These are phyloP conservation scores for Telfairia occidentalis DNA, from an alignment of 331 rosid genomes.

Conservation along the genomic window DNA sequence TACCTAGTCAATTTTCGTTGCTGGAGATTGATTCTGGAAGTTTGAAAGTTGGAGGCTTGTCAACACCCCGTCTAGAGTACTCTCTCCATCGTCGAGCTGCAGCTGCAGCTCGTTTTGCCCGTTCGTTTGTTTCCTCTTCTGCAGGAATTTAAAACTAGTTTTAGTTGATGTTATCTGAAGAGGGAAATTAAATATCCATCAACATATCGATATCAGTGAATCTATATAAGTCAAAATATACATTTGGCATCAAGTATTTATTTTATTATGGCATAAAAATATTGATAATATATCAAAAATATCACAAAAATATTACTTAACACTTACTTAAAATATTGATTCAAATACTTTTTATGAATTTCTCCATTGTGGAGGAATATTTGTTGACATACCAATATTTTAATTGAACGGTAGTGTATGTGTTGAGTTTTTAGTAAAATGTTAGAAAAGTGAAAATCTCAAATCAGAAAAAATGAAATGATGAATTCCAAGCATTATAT, in stretches of 20 bases:
- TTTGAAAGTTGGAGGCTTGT: slow-evolving; percentile 70
- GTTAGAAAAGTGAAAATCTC: no score
- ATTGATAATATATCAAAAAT: no score
- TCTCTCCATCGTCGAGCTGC: slow-evolving; percentile 94
- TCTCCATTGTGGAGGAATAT: no score
- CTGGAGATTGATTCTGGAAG: slow-evolving; percentile 60
- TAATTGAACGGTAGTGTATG: no score
- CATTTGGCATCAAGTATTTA: no score
- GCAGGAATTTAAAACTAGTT: slow-evolving; percentile 9
- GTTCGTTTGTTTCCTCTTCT: slow-evolving; percentile 68
- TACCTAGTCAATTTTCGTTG: slow-evolving; percentile 36
- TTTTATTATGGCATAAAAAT: no score
- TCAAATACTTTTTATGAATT: background rate
- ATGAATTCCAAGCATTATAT: no score
- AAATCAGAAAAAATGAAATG: no score
- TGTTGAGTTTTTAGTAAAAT: no score
- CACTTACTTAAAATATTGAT: background rate
- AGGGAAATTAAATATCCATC: background rate
- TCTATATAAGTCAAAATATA: no score
- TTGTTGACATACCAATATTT: background rate
- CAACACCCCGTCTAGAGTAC: slow-evolving; percentile 77
- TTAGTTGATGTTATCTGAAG: background rate
- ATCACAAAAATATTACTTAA: no score
- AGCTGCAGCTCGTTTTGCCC: slow-evolving; percentile 71
- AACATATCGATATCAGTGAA: background rate